A percentile compares a stretch with the other conserved stretches of the same genome.
Evolutionary conservation across 176 grass and related monocot species (phyloP).

Genomic region (Aechmea fasciata): DNA sequence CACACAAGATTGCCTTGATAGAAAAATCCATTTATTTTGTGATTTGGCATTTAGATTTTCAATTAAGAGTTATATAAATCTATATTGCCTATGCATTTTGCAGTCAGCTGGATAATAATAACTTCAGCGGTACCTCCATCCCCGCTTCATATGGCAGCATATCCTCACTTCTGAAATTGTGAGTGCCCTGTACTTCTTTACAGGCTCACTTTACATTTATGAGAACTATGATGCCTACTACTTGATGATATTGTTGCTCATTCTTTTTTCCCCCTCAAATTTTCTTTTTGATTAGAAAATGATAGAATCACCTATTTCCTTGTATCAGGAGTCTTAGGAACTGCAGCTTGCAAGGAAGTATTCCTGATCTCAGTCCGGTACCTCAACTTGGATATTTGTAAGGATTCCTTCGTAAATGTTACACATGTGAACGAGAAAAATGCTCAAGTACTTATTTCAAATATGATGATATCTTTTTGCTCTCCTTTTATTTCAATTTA

Average conservation of each 20-base stretch:
- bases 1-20: too few relatives aligned
- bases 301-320: slow-evolving; percentile 4
- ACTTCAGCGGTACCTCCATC: slow-evolving; percentile 70
- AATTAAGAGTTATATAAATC: too few relatives aligned
- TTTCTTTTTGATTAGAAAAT: neutral
- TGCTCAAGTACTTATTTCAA: neutral
- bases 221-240: neutral
- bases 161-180: slow-evolving; percentile 65
- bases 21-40: too few relatives aligned
- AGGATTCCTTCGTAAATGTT: slow-evolving; percentile 16
- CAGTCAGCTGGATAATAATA: slow-evolving; percentile 97
- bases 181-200: slow-evolving; percentile 35
- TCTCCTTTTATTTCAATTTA: too few relatives aligned
- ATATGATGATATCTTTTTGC: neutral
- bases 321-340: slow-evolving; percentile 84
- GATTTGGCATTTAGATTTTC: too few relatives aligned
- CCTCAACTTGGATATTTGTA: slow-evolving; percentile 66
- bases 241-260: neutral
- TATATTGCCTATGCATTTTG: slow-evolving; percentile 14
- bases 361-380: slow-evolving; percentile 68
- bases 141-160: slow-evolving; percentile 57
- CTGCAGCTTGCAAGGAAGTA: slow-evolving; percentile 69
- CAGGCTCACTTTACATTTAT: too few relatives aligned
- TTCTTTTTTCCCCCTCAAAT: neutral
- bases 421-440: neutral